Base-by-base conservation (phyloP, 768 basidiomycete genomes). In the Agaricus blazei region DNA sequence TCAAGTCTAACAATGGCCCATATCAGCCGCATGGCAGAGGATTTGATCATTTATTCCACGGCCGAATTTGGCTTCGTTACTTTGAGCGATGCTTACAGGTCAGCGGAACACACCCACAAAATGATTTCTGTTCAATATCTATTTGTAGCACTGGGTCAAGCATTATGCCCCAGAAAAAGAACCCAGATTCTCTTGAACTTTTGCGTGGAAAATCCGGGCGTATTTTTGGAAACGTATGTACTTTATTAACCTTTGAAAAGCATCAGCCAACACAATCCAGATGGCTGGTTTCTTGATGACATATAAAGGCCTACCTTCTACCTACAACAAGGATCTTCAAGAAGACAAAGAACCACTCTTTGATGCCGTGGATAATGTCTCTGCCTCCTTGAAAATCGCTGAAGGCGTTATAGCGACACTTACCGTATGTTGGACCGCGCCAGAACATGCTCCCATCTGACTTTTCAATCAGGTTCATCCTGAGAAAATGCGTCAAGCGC, bases 141-240 rank as follows among this genome's bases (percentile, higher is more conserved):
- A 19, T 19, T 60, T 48, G 9, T 60, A 98, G 94, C 67, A 99
- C 97, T 43, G 97, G 97, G 6, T 98, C 95, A 40, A 98, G 95
- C 62, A 98, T 99, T 67, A 99, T 99, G 97, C 97, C 97, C 4
- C 97, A 98, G 68, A 98, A 99, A 76, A 99, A 98, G 74, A 98
- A 98, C 66, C 92, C 95, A 0, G 97, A 98, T 68, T 98, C 96
- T 9, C 75, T 97, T 52, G 97, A 99, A 70, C 78, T 99, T 23
- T 76, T 99, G 56, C 85, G 97, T 55, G 97, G 97, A 62, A 99
- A 99, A 71, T 82, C 90, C 31, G 97, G 97, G 4, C 86, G 97
- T 27, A 80, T 96, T 23, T 96, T 98, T 71, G 97, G 97, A 55
- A 87, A 93, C 65, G 93, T 90, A 65, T 62, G 80, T 71, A 4